Conservation (phyloP, 139 green algal genomes). For the Micractinium conductrix region DNA sequence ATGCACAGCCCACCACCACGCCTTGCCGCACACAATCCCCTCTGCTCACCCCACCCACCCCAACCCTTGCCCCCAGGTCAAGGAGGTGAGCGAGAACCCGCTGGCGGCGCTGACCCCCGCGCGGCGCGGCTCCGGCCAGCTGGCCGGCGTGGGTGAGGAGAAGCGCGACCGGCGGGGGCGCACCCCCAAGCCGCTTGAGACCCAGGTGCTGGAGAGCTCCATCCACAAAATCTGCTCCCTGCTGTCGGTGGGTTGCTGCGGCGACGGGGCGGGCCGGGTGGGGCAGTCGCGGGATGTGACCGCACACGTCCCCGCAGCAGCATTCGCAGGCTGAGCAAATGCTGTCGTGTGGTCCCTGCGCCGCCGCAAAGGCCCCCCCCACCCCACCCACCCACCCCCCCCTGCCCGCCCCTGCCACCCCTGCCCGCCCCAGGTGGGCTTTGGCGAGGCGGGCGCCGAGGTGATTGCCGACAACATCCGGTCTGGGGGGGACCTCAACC, state of each 20-base stretch:
- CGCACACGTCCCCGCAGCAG: too few species aligned
- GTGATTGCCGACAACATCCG: constrained; percentile 97
- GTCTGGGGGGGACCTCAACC: constrained; percentile 90
- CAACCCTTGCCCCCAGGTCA: constrained; percentile 41
- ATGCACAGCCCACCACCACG: too few species aligned
- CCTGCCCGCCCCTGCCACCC: background rate
- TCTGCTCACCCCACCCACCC: background rate
- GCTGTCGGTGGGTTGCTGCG: constrained; percentile 64
- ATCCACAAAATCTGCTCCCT: constrained; percentile 94
- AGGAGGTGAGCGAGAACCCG: constrained; percentile 69
- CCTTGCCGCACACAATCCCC: background rate
- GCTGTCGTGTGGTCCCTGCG: too few species aligned
- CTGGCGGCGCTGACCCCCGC: constrained; percentile 49
- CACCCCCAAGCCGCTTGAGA: constrained; percentile 78
- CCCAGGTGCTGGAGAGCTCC: constrained; percentile 85
- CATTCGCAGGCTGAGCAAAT: too few species aligned
- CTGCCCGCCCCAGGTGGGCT: constrained; percentile 67
- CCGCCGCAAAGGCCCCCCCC: too few species aligned
- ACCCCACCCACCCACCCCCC: too few species aligned
- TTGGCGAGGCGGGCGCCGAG: constrained; percentile 91
- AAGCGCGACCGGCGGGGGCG: background rate
- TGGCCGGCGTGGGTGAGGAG: too few species aligned
- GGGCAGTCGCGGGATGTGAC: too few species aligned
- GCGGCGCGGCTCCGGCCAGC: background rate
- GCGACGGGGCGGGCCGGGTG: too few species aligned